A percentile compares a stretch with the other conserved stretches of the same genome.
Conservation (phyloP, 2,329 filamentous ascomycete genomes). For the Colletotrichum australisinense region DNA sequence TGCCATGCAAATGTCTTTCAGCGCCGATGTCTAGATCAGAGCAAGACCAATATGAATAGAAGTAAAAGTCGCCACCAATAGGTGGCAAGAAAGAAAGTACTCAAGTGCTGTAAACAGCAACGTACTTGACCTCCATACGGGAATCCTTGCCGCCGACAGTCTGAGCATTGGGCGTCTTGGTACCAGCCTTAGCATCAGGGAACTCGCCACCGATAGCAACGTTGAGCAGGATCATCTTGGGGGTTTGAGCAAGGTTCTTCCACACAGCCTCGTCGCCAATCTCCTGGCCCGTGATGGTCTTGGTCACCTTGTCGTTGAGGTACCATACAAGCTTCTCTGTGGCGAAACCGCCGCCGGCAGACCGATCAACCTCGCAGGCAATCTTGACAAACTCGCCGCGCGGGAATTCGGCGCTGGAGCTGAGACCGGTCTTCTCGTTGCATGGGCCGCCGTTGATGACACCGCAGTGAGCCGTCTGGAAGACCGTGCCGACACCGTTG, state of each 20-base stretch:
- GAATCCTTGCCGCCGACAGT: constrained; percentile 47
- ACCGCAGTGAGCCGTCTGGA: constrained; percentile 56
- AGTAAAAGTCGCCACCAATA: background rate
- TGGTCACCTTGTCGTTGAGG: constrained; percentile 44
- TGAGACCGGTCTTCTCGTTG: constrained; percentile 52
- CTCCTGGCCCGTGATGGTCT: constrained; percentile 41
- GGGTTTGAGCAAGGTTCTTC: constrained; percentile 43
- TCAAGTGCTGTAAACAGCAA: constrained; percentile 46
- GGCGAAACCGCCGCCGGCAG: constrained; percentile 37
- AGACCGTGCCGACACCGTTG: constrained; percentile 50
- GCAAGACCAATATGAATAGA: background rate
- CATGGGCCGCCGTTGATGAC: constrained; percentile 51
- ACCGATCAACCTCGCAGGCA: constrained; percentile 48
- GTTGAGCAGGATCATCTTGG: constrained; percentile 51
- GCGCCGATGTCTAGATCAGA: background rate
- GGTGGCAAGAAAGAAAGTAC: no score
- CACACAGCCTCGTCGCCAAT: constrained; percentile 44
- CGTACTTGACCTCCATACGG: constrained; percentile 53
- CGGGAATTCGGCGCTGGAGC: constrained; percentile 36
- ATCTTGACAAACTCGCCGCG: constrained; percentile 48
- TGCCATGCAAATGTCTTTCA: background rate
- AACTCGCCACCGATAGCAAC: constrained; percentile 54
- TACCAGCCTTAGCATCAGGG: constrained; percentile 46
- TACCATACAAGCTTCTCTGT: constrained; percentile 49
- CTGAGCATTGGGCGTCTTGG: constrained; percentile 45